Percentiles rank a stretch among this genome's conserved stretches.
These are phyloP conservation scores for Russula emetica DNA, from an alignment of 768 basidiomycete genomes.

Conservation along the genomic window DNA sequence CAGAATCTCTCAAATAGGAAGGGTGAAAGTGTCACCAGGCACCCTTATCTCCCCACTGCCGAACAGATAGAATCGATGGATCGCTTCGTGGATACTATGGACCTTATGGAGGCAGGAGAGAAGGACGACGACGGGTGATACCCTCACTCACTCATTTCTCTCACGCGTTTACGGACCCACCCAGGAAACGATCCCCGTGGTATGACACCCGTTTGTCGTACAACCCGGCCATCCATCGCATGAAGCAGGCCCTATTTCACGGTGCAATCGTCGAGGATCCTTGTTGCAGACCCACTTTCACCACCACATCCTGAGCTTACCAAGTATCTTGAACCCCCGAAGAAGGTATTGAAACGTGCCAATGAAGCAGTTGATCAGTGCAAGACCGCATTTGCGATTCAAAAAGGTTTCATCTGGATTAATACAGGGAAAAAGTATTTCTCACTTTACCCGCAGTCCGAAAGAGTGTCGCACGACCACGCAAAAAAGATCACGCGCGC, in stretches of 20 bases:
- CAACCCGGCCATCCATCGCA: constrained; percentile 86
- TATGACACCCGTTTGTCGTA: constrained; percentile 72
- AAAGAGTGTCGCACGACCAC: constrained; percentile 52
- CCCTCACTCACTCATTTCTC: neutral
- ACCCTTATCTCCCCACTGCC: constrained; percentile 78
- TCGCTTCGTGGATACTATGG: constrained; percentile 82
- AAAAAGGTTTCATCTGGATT: constrained; percentile 50
- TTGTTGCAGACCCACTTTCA: constrained; percentile 69
- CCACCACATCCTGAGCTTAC: constrained; percentile 81
- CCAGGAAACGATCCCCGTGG: constrained; percentile 64
- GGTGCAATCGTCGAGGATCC: constrained; percentile 69
- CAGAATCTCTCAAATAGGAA: constrained; percentile 67
- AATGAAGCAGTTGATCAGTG: constrained; percentile 54
- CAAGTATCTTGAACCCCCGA: constrained; percentile 81
- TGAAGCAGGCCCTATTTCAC: constrained; percentile 92
- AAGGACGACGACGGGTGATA: constrained; percentile 68
- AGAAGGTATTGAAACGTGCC: constrained; percentile 58
- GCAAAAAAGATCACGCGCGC: constrained; percentile 59
- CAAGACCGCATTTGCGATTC: constrained; percentile 67
- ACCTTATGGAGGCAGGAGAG: constrained; percentile 72
- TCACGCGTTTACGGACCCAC: constrained; percentile 5
- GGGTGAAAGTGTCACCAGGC: constrained; percentile 66
- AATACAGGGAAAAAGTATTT: neutral
- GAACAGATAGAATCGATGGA: constrained; percentile 81
- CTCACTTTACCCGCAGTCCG: constrained; percentile 44